Base-by-base conservation (phyloP, 192 early-diverging fungal genomes). In the Obelidium mucronatum region DNA sequence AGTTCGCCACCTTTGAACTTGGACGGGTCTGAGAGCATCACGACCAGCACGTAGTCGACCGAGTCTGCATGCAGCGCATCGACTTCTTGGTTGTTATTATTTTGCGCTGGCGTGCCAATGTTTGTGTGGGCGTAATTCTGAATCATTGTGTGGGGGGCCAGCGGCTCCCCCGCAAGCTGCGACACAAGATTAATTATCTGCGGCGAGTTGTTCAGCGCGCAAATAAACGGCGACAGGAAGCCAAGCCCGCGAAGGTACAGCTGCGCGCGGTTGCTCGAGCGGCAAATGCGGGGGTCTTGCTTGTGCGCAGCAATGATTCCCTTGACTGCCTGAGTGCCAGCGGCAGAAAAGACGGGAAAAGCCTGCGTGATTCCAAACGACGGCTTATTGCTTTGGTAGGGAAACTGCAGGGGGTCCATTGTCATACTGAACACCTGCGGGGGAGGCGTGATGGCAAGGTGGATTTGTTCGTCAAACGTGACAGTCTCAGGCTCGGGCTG, bases 121-220 rank as follows among this genome's bases (percentile, higher is more conserved):
- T 60, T 60, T 22, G 31, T 60, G 31, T 60, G 58, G 1, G 58
- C 58, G 58, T 60, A 60, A 30, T 60, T 60, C 31, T 60, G 58
- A 1, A 60, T 30, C 58, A 60, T 60, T 22, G 58, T 28, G 30
- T 60, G 58, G 1, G 58, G 58, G 58, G 58, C 58, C 30, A 60
- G 58, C 13, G 58, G 58, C 2, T 60, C 58, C 30, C 30, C 22
- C 19, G 58, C 58, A 13, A 60, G 58, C 31, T 60, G 58, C 19
- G 58, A 60, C 24, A 60, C 58, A 30, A 60, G 58, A 28, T 60
- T 31, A 15, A 60, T 22, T 22, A 60, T 60, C 1, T 15, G 22
- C n/a, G 58, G 30, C 13, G 17, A 24, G 58, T 60, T 60, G 30
- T 30, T 30, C 13, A 60, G 58, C 19, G n/a, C 30, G 1, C 31